These are phyloP conservation scores for Lagenaria siceraria DNA, from an alignment of 306 rosid genomes.

Conservation along the genomic window DNA sequence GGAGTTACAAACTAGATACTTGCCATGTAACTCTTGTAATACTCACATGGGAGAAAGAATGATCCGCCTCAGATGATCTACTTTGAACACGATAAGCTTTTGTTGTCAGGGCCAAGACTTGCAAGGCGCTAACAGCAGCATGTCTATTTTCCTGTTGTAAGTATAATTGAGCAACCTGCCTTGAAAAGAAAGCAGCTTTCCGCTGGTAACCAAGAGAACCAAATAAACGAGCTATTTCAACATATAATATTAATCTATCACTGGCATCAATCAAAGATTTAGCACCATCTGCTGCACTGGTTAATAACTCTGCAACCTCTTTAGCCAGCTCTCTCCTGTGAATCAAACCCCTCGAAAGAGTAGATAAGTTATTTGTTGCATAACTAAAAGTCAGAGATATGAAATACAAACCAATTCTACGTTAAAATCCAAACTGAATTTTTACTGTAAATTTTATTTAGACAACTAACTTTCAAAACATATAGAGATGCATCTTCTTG, in stretches of 20 bases:
- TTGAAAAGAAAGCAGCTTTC: constrained; percentile 90
- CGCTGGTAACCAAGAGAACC: constrained; percentile 89
- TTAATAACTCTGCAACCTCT: constrained; percentile 84
- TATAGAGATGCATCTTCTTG: background rate
- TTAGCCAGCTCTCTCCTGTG: constrained; percentile 83
- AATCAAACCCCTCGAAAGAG: background rate
- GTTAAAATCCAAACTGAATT: background rate
- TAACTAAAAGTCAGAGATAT: background rate
- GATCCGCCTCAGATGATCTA: constrained; percentile 47
- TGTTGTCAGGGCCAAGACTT: constrained; percentile 93
- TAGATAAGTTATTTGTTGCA: background rate
- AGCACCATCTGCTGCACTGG: constrained; percentile 95
- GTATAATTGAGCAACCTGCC: constrained; percentile 97
- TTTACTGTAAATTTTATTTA: background rate
- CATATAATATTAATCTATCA: constrained; percentile 68
- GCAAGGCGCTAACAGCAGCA: constrained; percentile 98
- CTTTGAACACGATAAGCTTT: constrained; percentile 96
- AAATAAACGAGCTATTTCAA: constrained; percentile 95
- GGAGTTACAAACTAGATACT: background rate
- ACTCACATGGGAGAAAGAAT: constrained; percentile 49
- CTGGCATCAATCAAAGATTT: constrained; percentile 91
- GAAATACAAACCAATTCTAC: background rate
- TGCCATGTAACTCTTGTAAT: background rate
- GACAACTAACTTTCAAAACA: background rate
- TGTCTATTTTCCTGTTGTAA: constrained; percentile 81